Percentiles rank a stretch among this genome's conserved stretches.
Evolutionary conservation across 1,284 basidiomycete species (phyloP).

Genomic region (Veloboletus limbatus): DNA sequence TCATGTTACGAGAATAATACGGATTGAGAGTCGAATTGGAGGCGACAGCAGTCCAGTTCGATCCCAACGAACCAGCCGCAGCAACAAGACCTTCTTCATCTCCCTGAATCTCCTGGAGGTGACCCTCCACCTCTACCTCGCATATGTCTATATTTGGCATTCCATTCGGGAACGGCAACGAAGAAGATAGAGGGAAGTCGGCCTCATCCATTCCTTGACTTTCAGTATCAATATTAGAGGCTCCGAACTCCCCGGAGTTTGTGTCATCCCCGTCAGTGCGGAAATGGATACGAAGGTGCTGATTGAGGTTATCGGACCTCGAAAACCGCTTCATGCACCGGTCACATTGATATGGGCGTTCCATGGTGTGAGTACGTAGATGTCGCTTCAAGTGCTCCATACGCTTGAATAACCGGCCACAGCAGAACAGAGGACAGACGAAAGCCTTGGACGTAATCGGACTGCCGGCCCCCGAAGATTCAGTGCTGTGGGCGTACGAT

Average conservation of each 20-base stretch:
- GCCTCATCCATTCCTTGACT: slow-evolving; percentile 30
- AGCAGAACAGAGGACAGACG: slow-evolving; percentile 77
- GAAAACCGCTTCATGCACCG: slow-evolving; percentile 79
- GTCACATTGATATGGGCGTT: slow-evolving; percentile 75
- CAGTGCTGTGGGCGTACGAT: slow-evolving; percentile 23
- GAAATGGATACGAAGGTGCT: slow-evolving; percentile 78
- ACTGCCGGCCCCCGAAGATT: slow-evolving; percentile 17
- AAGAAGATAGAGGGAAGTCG: slow-evolving; percentile 25
- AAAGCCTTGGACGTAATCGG: slow-evolving; percentile 58
- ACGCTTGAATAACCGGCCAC: slow-evolving; percentile 82
- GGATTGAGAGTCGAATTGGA: slow-evolving; percentile 14
- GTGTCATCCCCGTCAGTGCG: slow-evolving; percentile 38
- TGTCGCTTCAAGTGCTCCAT: slow-evolving; percentile 88
- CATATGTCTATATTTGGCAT: slow-evolving; percentile 49
- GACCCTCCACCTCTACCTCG: slow-evolving; percentile 57
- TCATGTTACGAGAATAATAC: slow-evolving; percentile 26
- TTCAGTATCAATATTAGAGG: slow-evolving; percentile 27
- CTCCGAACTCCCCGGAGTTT: slow-evolving; percentile 25
- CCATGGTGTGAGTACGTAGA: slow-evolving; percentile 86
- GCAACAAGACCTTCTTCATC: slow-evolving; percentile 58
- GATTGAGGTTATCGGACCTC: slow-evolving; percentile 80
- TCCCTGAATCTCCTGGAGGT: slow-evolving; percentile 55
- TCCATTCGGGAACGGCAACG: slow-evolving; percentile 26
- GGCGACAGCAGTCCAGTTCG: slow-evolving; percentile 15
- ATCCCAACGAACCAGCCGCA: slow-evolving; percentile 19